Evolutionary conservation across 2,329 filamentous ascomycete species (phyloP).

Genomic region (Aspergillus neoniger): DNA sequence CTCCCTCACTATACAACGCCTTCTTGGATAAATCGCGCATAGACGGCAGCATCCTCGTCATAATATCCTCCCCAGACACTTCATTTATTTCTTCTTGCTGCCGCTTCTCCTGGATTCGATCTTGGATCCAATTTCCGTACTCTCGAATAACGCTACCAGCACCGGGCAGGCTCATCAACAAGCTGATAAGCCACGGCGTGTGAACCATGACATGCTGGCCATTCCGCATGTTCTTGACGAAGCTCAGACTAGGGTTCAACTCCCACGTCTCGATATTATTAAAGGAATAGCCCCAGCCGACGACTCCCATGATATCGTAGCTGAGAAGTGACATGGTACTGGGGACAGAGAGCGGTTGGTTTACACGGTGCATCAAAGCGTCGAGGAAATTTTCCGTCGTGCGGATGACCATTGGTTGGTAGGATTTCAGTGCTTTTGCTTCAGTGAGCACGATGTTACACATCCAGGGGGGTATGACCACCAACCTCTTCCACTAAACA

Average conservation of each 20-base stretch:
- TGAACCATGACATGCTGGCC: neutral
- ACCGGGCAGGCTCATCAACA: neutral
- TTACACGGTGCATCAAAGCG: neutral
- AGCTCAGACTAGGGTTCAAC: neutral
- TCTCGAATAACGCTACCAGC: neutral
- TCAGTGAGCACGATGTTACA: neutral
- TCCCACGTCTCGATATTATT: neutral
- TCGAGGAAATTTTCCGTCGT: neutral
- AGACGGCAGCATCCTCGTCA: neutral
- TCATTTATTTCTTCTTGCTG: neutral
- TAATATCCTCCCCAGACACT: neutral
- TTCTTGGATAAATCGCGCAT: neutral
- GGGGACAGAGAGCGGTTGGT: neutral
- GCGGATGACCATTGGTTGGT: neutral
- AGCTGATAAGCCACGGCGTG: neutral
- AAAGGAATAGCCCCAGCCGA: constrained; percentile 1
- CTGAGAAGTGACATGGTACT: neutral
- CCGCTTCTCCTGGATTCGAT: neutral
- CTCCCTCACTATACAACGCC: constrained; percentile 4
- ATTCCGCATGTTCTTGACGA: neutral
- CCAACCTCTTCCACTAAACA: neutral
- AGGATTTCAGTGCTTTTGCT: neutral
- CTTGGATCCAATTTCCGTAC: neutral
- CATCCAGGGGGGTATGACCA: too few species aligned
- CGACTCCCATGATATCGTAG: constrained; percentile 1